Evolutionary conservation across 2,329 filamentous ascomycete species (phyloP), one percentile per base, ranked within the genome.

Genomic region (Madurella mycetomatis): DNA sequence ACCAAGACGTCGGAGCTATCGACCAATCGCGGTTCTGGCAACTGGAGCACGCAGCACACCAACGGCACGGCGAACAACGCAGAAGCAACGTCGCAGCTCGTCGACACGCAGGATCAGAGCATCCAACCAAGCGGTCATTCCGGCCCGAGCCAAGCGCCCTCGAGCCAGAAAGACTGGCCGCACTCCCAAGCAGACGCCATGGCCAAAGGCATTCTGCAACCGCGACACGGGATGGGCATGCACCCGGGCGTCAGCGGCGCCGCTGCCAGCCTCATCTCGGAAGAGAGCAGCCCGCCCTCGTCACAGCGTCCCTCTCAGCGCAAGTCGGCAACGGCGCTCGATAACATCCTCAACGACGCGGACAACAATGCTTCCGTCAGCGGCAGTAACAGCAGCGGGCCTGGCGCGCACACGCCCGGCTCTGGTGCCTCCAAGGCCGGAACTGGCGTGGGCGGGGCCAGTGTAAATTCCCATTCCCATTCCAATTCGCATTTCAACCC

Each of bases 1-100:
- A 96, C 92, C n/a, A 94, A 95, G 72, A 92, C 88, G 2, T 90
- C 88, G 1, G 84, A 88, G 57, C 81, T 83, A 5, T 90, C 87
- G 2, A 74, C 75, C 15, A 74, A 77, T 56, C 67, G 74, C 49
- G 85, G 84, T 12, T 85, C 82, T 1, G 84, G 81, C 2, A 79
- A 82, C 60, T 80, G 81, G 68, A 86, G 86, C 67, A 89, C 87
- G 0, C 87, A 92, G 66, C 79, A 81, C 55, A 88, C 86, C 2
- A 90, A 91, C 57, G 87, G 87, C 17, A 71, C 73, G 30, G 79
- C 82, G 16, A 72, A 65, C 39, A 68, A 73, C 53, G 70, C 66
- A 11, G 81, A 76, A 51, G 79, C 73, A 64, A 67, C 84, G 19
- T 79, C 80, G 4, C 59, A 59, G 49, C 50, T 64, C 8, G 17